Conservation (phyloP, 2,329 filamentous ascomycete species). For the Alternaria infectoria region DNA sequence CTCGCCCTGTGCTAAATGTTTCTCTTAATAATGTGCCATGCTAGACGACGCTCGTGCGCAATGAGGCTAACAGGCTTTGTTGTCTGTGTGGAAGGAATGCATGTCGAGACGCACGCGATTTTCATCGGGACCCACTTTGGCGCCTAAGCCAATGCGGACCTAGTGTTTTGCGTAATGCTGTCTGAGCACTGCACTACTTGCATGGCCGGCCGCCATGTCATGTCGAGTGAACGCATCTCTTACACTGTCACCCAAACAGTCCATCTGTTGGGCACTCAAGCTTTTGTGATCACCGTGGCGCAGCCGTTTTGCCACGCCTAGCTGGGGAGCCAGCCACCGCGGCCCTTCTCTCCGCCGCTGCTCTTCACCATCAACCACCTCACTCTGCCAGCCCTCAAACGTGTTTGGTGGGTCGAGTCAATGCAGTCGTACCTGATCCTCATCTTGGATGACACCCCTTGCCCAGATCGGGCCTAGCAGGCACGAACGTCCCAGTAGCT, state of each 20-base stretch:
- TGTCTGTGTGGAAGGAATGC: conserved; percentile 28
- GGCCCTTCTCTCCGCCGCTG: conserved; percentile 2
- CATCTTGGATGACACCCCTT: conserved; percentile 17
- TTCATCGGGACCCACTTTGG: conserved; percentile 20
- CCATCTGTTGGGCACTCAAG: conserved; percentile 12
- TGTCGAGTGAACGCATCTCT: conserved; percentile 14
- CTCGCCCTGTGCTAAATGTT: conserved; percentile 23
- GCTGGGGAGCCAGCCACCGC: not conserved
- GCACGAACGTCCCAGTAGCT: conserved; percentile 19
- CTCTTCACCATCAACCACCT: conserved; percentile 2
- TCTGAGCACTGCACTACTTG: conserved; percentile 1
- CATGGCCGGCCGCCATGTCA: conserved; percentile 6
- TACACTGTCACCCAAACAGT: conserved; percentile 3
- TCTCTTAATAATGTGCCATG: conserved; percentile 32
- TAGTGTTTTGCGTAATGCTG: conserved; percentile 14
- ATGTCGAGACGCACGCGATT: conserved; percentile 28
- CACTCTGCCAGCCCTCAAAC: conserved; percentile 17
- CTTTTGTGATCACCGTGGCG: conserved; percentile 8
- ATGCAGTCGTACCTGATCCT: conserved; percentile 31
- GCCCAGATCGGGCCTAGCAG: conserved; percentile 20
- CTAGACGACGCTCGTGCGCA: conserved; percentile 22
- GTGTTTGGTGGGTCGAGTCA: conserved; percentile 27
- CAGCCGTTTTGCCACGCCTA: conserved; percentile 14
- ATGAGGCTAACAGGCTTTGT: conserved; percentile 29
- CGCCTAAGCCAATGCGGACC: not conserved